Percentiles rank a stretch among this genome's conserved stretches.
phyloP scores from a whole-genome alignment of 139 green algal species.

The Chlamydomonas asymmetrica region DNA sequence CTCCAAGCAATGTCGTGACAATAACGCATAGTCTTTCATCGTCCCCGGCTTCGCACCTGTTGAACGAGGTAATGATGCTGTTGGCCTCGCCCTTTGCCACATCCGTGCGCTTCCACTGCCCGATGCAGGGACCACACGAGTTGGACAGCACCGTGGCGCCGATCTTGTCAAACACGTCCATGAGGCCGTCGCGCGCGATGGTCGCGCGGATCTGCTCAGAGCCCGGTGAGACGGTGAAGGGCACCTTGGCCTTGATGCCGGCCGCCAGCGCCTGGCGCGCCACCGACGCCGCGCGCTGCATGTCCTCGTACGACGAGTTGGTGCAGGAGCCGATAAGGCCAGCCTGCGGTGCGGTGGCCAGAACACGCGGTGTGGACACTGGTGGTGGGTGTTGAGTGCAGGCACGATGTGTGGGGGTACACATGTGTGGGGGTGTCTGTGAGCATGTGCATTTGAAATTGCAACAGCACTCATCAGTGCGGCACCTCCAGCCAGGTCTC shows the following conservation, averaged over 20 bases:
- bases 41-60: constrained; percentile 54
- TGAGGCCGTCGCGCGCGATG: constrained; percentile 88
- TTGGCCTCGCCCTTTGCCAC: constrained; percentile 88
- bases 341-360: too few relatives aligned
- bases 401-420: not conserved
- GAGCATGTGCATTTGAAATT: not conserved
- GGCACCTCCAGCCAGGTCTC: too few relatives aligned
- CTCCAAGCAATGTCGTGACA: too few relatives aligned
- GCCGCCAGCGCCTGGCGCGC: constrained; percentile 77
- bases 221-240: constrained; percentile 92
- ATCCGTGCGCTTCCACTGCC: constrained; percentile 95
- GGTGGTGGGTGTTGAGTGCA: not conserved
- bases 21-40: too few relatives aligned
- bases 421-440: not conserved
- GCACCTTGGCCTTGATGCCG: constrained; percentile 85
- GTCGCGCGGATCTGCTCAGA: constrained; percentile 94
- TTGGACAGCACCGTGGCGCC: constrained; percentile 95
- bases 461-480: not conserved
- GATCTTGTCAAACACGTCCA: constrained; percentile 90
- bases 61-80: constrained; percentile 94
- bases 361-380: not conserved
- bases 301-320: constrained; percentile 95
- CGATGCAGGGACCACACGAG: constrained; percentile 93
- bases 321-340: constrained; percentile 93
- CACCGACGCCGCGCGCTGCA: constrained; percentile 81